Conservation (phyloP, 257 asterid genomes). For the Plantago ovata region DNA sequence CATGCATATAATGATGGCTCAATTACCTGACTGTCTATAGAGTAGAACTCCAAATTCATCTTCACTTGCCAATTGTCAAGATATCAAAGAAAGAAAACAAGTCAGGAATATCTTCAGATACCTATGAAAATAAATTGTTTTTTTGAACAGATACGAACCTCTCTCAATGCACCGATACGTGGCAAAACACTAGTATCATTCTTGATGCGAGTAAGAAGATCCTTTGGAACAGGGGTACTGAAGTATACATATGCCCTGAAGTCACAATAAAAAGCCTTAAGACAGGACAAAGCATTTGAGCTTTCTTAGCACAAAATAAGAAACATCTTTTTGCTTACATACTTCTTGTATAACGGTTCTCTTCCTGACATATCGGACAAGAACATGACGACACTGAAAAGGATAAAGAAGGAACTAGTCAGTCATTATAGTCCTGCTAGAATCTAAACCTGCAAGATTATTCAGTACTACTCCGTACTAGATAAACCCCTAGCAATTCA, state of each 20-base stretch:
- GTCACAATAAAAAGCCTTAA: slow-evolving; percentile 15
- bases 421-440: slow-evolving; percentile 27
- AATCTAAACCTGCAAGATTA: not conserved
- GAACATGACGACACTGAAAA: slow-evolving; percentile 88
- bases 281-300: slow-evolving; percentile 22
- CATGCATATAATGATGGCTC: slow-evolving; percentile 13
- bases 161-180: slow-evolving; percentile 95
- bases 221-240: slow-evolving; percentile 82
- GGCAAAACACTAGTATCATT: slow-evolving; percentile 87
- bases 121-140: not conserved
- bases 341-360: slow-evolving; percentile 95
- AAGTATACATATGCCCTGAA: slow-evolving; percentile 91
- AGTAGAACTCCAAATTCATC: slow-evolving; percentile 96
- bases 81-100: slow-evolving; percentile 11
- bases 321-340: slow-evolving; percentile 24
- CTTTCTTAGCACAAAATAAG: slow-evolving; percentile 11
- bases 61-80: slow-evolving; percentile 31
- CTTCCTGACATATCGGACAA: slow-evolving; percentile 99
- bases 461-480: not conserved
- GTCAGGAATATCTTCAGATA: not conserved
- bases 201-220: slow-evolving; percentile 75
- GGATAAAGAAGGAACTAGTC: slow-evolving; percentile 27
- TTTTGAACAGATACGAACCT: slow-evolving; percentile 40
- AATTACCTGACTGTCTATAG: slow-evolving; percentile 87
- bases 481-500: no score